Evolutionary conservation across 129 eudicot genomes (phyloP).

Genomic region (Artemisia annua): DNA sequence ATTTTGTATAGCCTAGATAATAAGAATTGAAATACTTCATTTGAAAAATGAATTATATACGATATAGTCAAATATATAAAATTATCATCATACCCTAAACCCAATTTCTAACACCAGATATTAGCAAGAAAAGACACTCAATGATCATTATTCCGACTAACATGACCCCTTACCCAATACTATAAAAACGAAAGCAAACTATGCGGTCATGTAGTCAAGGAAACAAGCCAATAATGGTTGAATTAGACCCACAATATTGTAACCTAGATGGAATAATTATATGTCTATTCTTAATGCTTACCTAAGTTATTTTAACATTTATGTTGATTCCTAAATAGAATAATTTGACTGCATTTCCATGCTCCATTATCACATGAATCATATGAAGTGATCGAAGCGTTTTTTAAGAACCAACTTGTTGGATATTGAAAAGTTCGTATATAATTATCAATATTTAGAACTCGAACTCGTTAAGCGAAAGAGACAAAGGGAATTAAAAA

Average conservation of each 20-base stretch:
- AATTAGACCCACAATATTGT: constrained; percentile 12
- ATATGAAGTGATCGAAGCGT: constrained; percentile 1
- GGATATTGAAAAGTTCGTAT: background rate
- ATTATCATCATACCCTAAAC: too few species aligned
- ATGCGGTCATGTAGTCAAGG: constrained; percentile 19
- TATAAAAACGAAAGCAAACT: background rate
- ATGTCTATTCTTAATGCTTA: background rate
- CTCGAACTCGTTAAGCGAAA: constrained; percentile 10
- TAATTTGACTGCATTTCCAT: constrained; percentile 26
- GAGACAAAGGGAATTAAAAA: background rate
- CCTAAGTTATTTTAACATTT: background rate
- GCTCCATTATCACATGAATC: constrained; percentile 38
- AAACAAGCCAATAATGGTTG: constrained; percentile 18
- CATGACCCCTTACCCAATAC: too few species aligned
- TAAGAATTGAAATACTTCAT: too few species aligned
- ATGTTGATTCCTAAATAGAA: constrained; percentile 26
- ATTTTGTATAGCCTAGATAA: too few species aligned
- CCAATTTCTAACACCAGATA: too few species aligned
- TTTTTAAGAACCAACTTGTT: constrained; percentile 25
- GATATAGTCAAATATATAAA: too few species aligned
- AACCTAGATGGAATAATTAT: background rate
- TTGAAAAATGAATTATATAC: too few species aligned
- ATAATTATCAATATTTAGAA: background rate
- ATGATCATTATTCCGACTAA: too few species aligned
- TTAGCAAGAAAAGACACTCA: too few species aligned